These are phyloP conservation scores for Penicillium sp. DNA, from an alignment of 2,329 filamentous ascomycete species.

Conservation along the genomic window DNA sequence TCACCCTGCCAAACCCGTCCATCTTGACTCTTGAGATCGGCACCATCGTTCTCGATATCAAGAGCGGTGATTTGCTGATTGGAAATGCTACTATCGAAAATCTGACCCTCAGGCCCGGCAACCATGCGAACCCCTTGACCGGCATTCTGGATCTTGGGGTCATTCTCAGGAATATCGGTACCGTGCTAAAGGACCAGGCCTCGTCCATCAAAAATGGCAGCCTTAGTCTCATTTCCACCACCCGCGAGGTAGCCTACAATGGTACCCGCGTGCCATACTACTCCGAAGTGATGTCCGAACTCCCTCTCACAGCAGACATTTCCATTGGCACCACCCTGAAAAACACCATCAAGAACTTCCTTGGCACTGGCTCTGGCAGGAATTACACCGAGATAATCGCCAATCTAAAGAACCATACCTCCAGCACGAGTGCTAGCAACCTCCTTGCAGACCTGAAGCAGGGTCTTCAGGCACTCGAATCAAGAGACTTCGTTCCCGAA, in stretches of 20 bases:
- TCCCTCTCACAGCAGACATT: slow-evolving; percentile 31
- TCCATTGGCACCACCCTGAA: slow-evolving; percentile 26
- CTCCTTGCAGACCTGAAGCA: slow-evolving; percentile 1
- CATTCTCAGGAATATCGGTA: slow-evolving; percentile 29
- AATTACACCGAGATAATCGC: slow-evolving; percentile 15
- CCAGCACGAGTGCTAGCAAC: neutral
- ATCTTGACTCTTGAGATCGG: slow-evolving; percentile 57
- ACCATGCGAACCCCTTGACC: slow-evolving; percentile 51
- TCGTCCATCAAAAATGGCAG: slow-evolving; percentile 27
- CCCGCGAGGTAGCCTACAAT: slow-evolving; percentile 30
- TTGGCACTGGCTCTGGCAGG: slow-evolving; percentile 16
- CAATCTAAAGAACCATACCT: slow-evolving; percentile 1
- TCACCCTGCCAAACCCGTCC: slow-evolving; percentile 59
- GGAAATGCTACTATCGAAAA: slow-evolving; percentile 52
- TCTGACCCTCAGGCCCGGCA: slow-evolving; percentile 54
- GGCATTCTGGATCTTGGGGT: slow-evolving; percentile 49
- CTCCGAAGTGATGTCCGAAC: slow-evolving; percentile 32
- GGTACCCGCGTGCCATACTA: slow-evolving; percentile 36
- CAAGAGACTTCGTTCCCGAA: neutral
- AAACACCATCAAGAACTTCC: slow-evolving; percentile 30
- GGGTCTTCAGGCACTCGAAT: neutral
- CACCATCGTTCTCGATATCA: slow-evolving; percentile 55
- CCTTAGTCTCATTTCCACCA: slow-evolving; percentile 28
- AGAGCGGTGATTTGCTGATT: slow-evolving; percentile 48
- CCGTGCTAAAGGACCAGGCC: slow-evolving; percentile 27